Conservation (phyloP, 1,139 yeast species). For the Trichomonascaceae sp. region DNA sequence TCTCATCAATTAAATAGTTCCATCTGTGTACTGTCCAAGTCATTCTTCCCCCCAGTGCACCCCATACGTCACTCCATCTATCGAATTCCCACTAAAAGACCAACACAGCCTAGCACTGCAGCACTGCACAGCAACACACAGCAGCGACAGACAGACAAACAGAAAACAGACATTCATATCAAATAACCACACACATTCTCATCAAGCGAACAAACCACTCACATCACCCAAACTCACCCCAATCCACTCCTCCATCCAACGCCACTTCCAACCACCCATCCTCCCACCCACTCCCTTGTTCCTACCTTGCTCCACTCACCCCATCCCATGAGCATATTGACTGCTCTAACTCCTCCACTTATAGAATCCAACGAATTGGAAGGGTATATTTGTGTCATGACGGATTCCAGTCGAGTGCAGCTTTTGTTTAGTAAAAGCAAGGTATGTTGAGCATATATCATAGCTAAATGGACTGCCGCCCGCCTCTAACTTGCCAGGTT, state of each 20-base stretch:
- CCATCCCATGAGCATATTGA: background rate
- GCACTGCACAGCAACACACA: too few relatives aligned
- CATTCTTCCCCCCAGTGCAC: too few relatives aligned
- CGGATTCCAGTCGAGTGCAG: slow-evolving; percentile 21
- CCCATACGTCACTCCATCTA: too few relatives aligned
- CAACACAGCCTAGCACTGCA: too few relatives aligned
- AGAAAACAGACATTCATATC: too few relatives aligned
- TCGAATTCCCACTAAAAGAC: too few relatives aligned
- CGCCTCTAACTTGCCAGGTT: slow-evolving; percentile 37
- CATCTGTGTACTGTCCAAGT: too few relatives aligned
- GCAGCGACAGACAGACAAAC: too few relatives aligned
- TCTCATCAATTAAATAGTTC: too few relatives aligned
- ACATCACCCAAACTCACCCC: background rate
- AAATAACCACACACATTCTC: too few relatives aligned
- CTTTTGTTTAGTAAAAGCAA: slow-evolving; percentile 37
- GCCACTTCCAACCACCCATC: background rate
- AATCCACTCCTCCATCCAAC: background rate
- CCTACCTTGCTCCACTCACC: too few relatives aligned
- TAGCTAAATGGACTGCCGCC: background rate
- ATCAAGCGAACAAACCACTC: background rate
- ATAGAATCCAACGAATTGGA: slow-evolving; percentile 2
- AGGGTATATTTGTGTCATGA: slow-evolving; percentile 12
- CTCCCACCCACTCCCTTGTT: background rate
- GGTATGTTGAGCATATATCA: slow-evolving; percentile 14
- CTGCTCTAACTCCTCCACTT: background rate